These are phyloP conservation scores for Leucaena leucocephala DNA, from an alignment of 306 rosid genomes.

Conservation along the genomic window DNA sequence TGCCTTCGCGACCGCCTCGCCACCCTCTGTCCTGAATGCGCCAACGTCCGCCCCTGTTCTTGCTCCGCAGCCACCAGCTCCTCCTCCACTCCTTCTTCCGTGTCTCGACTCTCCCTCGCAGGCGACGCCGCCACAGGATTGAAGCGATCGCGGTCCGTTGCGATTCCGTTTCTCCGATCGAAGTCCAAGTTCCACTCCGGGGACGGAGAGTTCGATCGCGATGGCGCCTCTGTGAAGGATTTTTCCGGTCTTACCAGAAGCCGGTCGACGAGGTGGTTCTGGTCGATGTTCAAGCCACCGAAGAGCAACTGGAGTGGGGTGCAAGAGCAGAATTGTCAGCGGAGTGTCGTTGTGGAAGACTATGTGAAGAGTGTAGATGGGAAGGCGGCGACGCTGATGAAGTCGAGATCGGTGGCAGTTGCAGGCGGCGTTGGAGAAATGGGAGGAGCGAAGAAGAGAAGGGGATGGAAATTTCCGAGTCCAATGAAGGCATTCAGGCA, in stretches of 20 bases:
- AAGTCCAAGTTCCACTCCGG: slow-evolving; percentile 59
- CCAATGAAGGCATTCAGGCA: slow-evolving; percentile 91
- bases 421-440: slow-evolving; percentile 19
- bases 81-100: slow-evolving; percentile 44
- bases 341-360: slow-evolving; percentile 36
- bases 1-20: slow-evolving; percentile 90
- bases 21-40: slow-evolving; percentile 88
- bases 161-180: slow-evolving; percentile 82
- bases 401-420: slow-evolving; percentile 77
- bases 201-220: slow-evolving; percentile 33
- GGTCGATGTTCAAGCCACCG: slow-evolving; percentile 64
- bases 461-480: slow-evolving; percentile 80
- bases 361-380: slow-evolving; percentile 34
- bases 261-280: slow-evolving; percentile 60
- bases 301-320: slow-evolving; percentile 43
- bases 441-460: slow-evolving; percentile 50
- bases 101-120: slow-evolving; percentile 48
- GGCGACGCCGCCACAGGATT: slow-evolving; percentile 50
- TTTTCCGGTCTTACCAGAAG: slow-evolving; percentile 42
- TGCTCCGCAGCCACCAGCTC: slow-evolving; percentile 54
- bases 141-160: slow-evolving; percentile 79
- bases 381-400: slow-evolving; percentile 61
- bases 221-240: slow-evolving; percentile 14
- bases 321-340: slow-evolving; percentile 32
- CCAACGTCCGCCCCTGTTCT: slow-evolving; percentile 82